Conservation (phyloP, 805 yeast species). For the Starmerella floricola region DNA sequence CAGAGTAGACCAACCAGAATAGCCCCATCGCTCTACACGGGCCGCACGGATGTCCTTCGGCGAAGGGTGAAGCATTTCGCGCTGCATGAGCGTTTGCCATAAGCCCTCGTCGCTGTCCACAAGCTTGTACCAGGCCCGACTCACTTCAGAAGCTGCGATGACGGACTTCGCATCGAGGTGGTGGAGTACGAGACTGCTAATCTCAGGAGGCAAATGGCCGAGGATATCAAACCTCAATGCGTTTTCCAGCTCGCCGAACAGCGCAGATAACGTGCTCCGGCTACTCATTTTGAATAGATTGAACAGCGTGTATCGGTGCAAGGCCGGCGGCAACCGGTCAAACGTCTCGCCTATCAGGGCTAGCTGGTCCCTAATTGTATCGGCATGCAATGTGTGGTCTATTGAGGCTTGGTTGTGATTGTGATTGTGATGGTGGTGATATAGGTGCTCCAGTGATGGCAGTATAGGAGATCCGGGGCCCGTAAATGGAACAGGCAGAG, state of each 20-base stretch:
- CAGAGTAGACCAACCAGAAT: conserved; percentile 25
- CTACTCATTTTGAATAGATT: conserved; percentile 46
- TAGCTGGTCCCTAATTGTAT: conserved; percentile 6
- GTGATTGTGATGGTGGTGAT: neutral
- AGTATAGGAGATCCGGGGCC: neutral
- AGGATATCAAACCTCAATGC: conserved; percentile 65
- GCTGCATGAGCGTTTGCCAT: conserved; percentile 56
- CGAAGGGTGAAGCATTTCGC: conserved; percentile 47
- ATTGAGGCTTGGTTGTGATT: neutral
- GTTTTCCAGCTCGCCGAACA: conserved; percentile 40
- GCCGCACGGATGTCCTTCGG: conserved; percentile 37
- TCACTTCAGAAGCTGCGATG: conserved; percentile 49
- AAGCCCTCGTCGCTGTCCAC: conserved; percentile 47
- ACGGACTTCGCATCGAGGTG: conserved; percentile 55
- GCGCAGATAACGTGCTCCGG: conserved; percentile 48
- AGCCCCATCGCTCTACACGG: conserved; percentile 27
- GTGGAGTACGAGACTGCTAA: conserved; percentile 51
- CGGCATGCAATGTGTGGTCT: neutral
- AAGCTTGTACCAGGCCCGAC: conserved; percentile 55
- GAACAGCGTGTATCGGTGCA: conserved; percentile 41
- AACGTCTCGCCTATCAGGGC: conserved; percentile 22
- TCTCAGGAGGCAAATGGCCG: conserved; percentile 59
- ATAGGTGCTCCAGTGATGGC: neutral
- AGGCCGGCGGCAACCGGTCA: conserved; percentile 34
- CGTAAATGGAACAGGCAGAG: neutral